Conservation (phyloP, 2,329 filamentous ascomycete genomes). For the Aspergillus tubingensis region DNA sequence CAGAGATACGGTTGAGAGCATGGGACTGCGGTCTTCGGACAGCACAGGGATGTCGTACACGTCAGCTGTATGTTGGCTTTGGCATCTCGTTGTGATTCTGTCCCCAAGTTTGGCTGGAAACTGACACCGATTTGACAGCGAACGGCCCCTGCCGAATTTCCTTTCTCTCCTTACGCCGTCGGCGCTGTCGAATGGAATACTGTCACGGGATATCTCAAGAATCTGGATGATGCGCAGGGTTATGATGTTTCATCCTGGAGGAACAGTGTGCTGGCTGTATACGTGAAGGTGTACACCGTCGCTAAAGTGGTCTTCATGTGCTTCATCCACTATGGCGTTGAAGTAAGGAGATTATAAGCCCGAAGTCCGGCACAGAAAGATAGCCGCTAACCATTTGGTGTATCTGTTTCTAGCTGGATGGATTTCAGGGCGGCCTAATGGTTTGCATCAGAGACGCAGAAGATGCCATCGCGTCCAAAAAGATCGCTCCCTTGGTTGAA, state of each 20-base stretch:
- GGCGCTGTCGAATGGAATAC: constrained; percentile 34
- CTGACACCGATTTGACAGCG: not conserved
- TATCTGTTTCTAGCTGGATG: constrained; percentile 32
- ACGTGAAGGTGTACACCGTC: constrained; percentile 37
- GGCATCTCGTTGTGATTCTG: no score
- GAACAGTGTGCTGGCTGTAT: constrained; percentile 32
- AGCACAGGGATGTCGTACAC: constrained; percentile 23
- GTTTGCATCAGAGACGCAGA: constrained; percentile 37
- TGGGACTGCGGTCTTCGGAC: constrained; percentile 14
- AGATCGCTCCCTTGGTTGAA: constrained; percentile 34
- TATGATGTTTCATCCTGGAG: constrained; percentile 27
- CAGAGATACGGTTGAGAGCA: not conserved
- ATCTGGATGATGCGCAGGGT: constrained; percentile 21
- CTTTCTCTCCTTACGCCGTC: constrained; percentile 33
- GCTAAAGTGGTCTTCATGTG: constrained; percentile 38
- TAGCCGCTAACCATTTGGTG: not conserved
- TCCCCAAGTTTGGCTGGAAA: not conserved
- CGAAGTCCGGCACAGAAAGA: not conserved
- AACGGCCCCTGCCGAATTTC: constrained; percentile 17
- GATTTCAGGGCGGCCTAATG: constrained; percentile 29
- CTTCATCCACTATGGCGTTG: constrained; percentile 36
- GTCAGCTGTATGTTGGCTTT: constrained; percentile 23
- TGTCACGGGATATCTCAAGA: constrained; percentile 13
- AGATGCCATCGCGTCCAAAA: constrained; percentile 27
- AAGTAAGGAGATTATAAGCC: constrained; percentile 27